These are phyloP conservation scores for Hypomontagnella monticulosa DNA, from an alignment of 495 filamentous ascomycete species.

Conservation along the genomic window DNA sequence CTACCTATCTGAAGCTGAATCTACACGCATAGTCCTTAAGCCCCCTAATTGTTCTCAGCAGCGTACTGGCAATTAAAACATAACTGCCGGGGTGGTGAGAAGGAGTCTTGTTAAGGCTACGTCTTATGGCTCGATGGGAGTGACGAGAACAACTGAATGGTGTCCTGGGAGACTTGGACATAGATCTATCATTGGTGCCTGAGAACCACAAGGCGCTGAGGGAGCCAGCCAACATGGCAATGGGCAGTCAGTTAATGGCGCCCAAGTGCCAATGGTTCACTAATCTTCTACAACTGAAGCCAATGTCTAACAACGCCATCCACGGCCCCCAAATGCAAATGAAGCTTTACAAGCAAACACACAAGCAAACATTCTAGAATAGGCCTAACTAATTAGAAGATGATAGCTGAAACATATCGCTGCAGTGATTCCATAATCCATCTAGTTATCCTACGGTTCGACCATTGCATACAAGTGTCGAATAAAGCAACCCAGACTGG, in stretches of 20 bases:
- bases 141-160: not conserved
- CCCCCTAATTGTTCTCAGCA: too few species aligned
- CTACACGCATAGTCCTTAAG: too few species aligned
- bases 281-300: not conserved
- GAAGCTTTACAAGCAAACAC: not conserved
- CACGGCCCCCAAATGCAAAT: not conserved
- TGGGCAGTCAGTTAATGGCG: not conserved
- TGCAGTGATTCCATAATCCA: too few species aligned
- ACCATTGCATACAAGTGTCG: too few species aligned
- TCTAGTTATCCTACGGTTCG: too few species aligned
- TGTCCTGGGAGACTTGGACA: not conserved
- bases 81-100: too few species aligned
- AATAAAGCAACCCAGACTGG: too few species aligned
- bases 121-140: constrained; percentile 1
- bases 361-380: not conserved
- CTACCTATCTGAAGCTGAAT: too few species aligned
- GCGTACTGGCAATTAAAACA: too few species aligned
- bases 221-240: too few species aligned
- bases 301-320: not conserved
- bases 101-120: not conserved
- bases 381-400: not conserved
- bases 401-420: not conserved
- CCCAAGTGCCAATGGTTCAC: not conserved
- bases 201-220: too few species aligned
- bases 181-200: not conserved